Conservation (phyloP, 2,329 filamentous ascomycete genomes). For the Geosmithia putterillii region DNA sequence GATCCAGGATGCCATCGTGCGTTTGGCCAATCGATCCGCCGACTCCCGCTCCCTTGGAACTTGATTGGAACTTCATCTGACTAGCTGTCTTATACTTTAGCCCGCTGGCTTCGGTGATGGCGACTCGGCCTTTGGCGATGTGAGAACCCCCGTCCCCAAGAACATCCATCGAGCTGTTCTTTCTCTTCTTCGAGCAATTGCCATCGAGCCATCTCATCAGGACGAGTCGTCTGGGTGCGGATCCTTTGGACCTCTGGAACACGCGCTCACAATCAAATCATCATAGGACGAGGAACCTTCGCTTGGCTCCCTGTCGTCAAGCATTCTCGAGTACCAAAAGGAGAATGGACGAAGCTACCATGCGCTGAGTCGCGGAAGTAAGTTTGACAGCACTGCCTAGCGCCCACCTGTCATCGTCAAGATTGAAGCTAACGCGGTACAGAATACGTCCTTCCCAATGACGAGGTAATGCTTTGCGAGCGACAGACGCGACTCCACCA, state of each 20-base stretch:
- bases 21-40: neutral
- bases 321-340: constrained; percentile 5
- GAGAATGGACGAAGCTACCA: constrained; percentile 14
- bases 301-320: neutral
- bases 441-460: constrained; percentile 11
- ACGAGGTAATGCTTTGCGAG: neutral
- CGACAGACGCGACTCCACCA: neutral
- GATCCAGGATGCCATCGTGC: neutral
- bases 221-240: neutral
- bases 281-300: neutral
- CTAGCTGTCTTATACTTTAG: neutral
- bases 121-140: neutral
- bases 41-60: neutral
- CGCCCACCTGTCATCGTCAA: neutral
- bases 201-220: neutral
- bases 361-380: constrained; percentile 13
- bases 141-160: too few species aligned
- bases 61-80: neutral
- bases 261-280: neutral
- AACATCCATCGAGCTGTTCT: too few species aligned
- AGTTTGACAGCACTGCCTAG: neutral
- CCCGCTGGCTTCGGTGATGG: neutral
- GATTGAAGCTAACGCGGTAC: neutral
- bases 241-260: neutral
- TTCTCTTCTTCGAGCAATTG: neutral